Evolutionary conservation across 768 basidiomycete species (phyloP), one percentile per base, ranked within the genome.

Genomic region (Amanita molliuscula): DNA sequence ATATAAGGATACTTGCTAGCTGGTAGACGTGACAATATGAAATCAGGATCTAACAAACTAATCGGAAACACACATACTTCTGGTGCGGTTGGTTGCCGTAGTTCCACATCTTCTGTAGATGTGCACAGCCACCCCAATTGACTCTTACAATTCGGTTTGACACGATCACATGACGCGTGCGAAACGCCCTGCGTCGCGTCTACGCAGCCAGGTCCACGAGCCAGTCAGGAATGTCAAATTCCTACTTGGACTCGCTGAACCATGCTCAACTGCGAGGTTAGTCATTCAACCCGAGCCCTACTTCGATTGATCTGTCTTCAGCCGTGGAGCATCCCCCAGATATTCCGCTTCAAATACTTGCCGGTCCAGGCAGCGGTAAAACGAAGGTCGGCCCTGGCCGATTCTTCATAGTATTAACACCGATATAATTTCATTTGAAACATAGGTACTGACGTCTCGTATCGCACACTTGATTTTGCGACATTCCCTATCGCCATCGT

Each of bases 281-380:
- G 34, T 11, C 46, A 43, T 10, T 21, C 11, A 5, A n/a, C 31
- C 43, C 28, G n/a, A 18, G 49, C 18, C 44, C 28, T 41, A 9
- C 15, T 23, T 31, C 15, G 44, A 23, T 15, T 31, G 31, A 34
- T 43, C 25, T 47, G 36, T 18, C 11, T 26, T 43, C 47, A 88
- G 88, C 88, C 51, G 86, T 88, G 6, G 68, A 74, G 47, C 80
- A 83, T 61, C 67, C 76, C 3, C 82, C 84, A 9, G 53, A 69
- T 16, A 62, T 73, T 36, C 82, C 88, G 1, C 65, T 89, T 4
- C 88, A 92, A 63, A 88, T 92, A 41, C 69, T 92, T 1, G 88
- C 88, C 36, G 88, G 88, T 7, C 88, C 88, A 11, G 77, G 76
- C 1, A 76, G 85, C 57, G 88, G 85, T 20, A 84, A 84, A 61